Evolutionary conservation across 306 rosid species (phyloP), one percentile per base, ranked within the genome.

Genomic region (Begonia masoniana): DNA sequence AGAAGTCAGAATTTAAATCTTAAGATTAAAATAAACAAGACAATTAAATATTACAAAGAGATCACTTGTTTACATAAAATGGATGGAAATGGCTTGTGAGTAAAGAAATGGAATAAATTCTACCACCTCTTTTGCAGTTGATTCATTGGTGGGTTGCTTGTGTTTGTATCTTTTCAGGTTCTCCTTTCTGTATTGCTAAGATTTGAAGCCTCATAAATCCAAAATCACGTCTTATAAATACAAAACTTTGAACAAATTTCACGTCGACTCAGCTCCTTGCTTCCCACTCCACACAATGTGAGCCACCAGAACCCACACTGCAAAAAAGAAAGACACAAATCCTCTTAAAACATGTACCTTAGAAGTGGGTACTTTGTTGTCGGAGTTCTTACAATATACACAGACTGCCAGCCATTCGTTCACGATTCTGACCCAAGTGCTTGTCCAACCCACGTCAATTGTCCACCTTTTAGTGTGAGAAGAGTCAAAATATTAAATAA

Each of bases 331-430:
- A 10, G 57, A 61, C 5, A 5, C 16, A 10, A 56, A 13, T 9
- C 21, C 45, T 47, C 6, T 47, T 59, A 15, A 59, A 10, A 50
- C 17, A 56, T 15, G 10, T 12, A 57, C 23, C 23, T 43, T 24
- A 6, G 15, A 12, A 10, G 12, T 11, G 3, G 0, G 13, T 35
- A 2, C 13, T 10, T 8, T 15, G 11, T 7, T 14, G 17, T 13
- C 23, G 13, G 43, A 21, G 45, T 41, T 64, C 97, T 83, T 84
- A 92, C 99, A 56, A 69, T 83, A 92, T 7, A 92, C 82, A 69
- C 93, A 83, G 48, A 83, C 99, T 13, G 96, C 93, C 54, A 92
- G 71, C 99, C 96, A 92, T 60, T 92, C 99, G 64, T 92, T 92
- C 10, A 83, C 88, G 53, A 83, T 81, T 75, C 88, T 81, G 69